Percentiles rank a stretch among this genome's conserved stretches.
These are phyloP conservation scores for Trametes cingulata DNA, from an alignment of 768 basidiomycete species.

Conservation along the genomic window DNA sequence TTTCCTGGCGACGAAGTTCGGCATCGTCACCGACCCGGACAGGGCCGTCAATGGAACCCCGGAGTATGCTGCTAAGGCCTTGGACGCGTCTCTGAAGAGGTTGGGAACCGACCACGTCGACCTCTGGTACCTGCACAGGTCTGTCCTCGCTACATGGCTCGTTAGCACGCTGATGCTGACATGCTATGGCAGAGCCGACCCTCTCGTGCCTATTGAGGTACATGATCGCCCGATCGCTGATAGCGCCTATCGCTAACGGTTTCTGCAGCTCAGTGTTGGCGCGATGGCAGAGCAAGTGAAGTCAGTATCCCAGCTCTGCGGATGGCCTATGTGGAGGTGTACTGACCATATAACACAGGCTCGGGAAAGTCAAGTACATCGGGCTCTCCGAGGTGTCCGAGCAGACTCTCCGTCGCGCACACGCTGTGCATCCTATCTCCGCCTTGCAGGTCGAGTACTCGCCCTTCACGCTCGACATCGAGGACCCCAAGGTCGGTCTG, in stretches of 20 bases:
- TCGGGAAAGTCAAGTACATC: slow-evolving; percentile 38
- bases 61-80: slow-evolving; percentile 28
- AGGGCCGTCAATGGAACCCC: slow-evolving; percentile 29
- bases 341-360: slow-evolving; percentile 20
- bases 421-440: slow-evolving; percentile 38
- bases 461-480: slow-evolving; percentile 38
- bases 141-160: not conserved
- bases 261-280: slow-evolving; percentile 24
- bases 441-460: slow-evolving; percentile 42
- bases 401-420: slow-evolving; percentile 37
- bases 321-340: slow-evolving; percentile 5
- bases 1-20: slow-evolving; percentile 45
- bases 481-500: slow-evolving; percentile 34
- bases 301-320: slow-evolving; percentile 32
- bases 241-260: not conserved
- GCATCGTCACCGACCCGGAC: slow-evolving; percentile 17
- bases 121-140: slow-evolving; percentile 37
- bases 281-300: slow-evolving; percentile 34
- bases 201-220: slow-evolving; percentile 13
- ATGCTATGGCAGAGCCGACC: not conserved
- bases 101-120: slow-evolving; percentile 36
- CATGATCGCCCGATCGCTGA: not conserved
- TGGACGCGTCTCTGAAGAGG: slow-evolving; percentile 29
- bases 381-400: slow-evolving; percentile 39
- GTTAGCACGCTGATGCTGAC: not conserved